A percentile compares a stretch with the other conserved stretches of the same genome.
Evolutionary conservation across 805 yeast species (phyloP).

Genomic region (Saturnispora kantuleensis): DNA sequence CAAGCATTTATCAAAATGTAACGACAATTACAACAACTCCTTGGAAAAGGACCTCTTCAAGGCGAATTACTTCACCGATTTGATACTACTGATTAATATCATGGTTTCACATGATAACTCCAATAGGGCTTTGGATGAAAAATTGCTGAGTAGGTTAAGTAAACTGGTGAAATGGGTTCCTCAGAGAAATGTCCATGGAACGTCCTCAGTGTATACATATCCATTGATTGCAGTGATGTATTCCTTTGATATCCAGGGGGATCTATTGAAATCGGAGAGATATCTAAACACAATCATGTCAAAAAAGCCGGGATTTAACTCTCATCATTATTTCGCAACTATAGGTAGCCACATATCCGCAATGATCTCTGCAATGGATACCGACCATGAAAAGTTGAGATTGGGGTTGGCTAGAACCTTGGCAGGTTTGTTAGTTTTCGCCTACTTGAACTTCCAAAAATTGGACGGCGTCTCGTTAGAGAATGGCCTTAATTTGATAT

Average conservation of each 20-base stretch:
- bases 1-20: conserved; percentile 25
- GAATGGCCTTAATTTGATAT: conserved; percentile 16
- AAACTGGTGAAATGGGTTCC: conserved; percentile 22
- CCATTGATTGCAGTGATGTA: conserved; percentile 24
- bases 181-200: conserved; percentile 11
- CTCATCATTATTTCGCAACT: conserved; percentile 17
- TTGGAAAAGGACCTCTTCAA: conserved; percentile 23
- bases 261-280: conserved; percentile 26
- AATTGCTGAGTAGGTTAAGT: conserved; percentile 22
- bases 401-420: conserved; percentile 23
- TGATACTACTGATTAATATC: conserved; percentile 22
- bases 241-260: conserved; percentile 21
- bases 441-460: conserved; percentile 23
- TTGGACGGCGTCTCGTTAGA: conserved; percentile 20
- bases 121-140: conserved; percentile 22
- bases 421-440: conserved; percentile 26
- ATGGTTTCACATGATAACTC: conserved; percentile 23
- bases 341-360: conserved; percentile 14
- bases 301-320: conserved; percentile 17
- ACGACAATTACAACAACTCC: conserved; percentile 26
- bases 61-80: conserved; percentile 26
- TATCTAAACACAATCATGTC: conserved; percentile 18
- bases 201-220: conserved; percentile 16
- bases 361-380: conserved; percentile 19
- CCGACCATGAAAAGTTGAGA: conserved; percentile 23